Percentiles rank a stretch among this genome's conserved stretches.
phyloP scores from a whole-genome alignment of 2,329 filamentous ascomycete genomes.

The Alternaria infectoria region DNA sequence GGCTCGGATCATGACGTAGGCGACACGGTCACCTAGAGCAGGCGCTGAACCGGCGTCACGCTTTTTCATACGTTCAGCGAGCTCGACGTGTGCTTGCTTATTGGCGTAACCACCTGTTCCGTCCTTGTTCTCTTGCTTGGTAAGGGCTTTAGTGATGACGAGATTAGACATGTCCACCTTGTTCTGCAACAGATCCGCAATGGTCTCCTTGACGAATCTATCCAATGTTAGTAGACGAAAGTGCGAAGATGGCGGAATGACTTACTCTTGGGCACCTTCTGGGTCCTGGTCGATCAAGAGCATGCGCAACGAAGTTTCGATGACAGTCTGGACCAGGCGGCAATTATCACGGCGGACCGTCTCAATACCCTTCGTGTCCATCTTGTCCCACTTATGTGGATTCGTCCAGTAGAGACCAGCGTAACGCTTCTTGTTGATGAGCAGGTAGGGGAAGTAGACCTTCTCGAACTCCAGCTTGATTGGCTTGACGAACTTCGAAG shows the following conservation, averaged over 20 bases:
- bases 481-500: constrained; percentile 89
- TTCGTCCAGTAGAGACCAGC: constrained; percentile 98
- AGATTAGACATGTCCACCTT: constrained; percentile 99
- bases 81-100: constrained; percentile 95
- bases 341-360: constrained; percentile 98
- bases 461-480: constrained; percentile 99
- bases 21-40: constrained; percentile 90
- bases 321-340: constrained; percentile 91
- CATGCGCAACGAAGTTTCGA: constrained; percentile 95
- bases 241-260: constrained; percentile 24
- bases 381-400: constrained; percentile 94
- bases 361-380: constrained; percentile 99
- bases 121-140: constrained; percentile 63
- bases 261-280: constrained; percentile 89
- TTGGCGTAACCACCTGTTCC: constrained; percentile 68
- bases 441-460: constrained; percentile 94
- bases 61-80: constrained; percentile 96
- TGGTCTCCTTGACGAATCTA: constrained; percentile 95
- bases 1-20: constrained; percentile 97
- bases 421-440: constrained; percentile 99
- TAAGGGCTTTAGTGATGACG: constrained; percentile 96
- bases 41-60: constrained; percentile 94
- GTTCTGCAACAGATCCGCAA: constrained; percentile 93
- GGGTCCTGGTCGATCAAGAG: constrained; percentile 93
- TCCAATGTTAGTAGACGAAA: constrained; percentile 47